Evolutionary conservation across 2,329 filamentous ascomycete species (phyloP).

Genomic region (Teratosphaeria zuluensis): DNA sequence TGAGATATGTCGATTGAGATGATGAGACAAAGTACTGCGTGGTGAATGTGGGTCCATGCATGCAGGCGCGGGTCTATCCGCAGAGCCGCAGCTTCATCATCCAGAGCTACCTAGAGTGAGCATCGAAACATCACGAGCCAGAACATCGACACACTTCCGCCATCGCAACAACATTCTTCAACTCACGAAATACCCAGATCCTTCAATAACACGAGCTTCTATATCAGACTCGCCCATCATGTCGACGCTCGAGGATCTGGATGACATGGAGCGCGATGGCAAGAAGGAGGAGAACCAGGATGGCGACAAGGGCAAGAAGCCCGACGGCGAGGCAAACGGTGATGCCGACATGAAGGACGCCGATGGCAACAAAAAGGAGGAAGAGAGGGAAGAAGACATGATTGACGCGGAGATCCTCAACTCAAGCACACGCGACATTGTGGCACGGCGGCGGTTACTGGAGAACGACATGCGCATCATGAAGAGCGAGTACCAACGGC

Average conservation of each 20-base stretch:
- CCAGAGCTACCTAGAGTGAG: neutral
- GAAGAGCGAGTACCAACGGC: slow-evolving; percentile 89
- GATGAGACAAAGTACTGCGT: no score
- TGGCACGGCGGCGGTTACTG: slow-evolving; percentile 78
- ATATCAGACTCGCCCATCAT: slow-evolving; percentile 40
- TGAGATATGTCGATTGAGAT: no score
- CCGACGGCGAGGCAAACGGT: slow-evolving; percentile 39
- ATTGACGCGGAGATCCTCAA: slow-evolving; percentile 89
- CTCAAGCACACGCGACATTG: slow-evolving; percentile 88
- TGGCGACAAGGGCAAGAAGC: slow-evolving; percentile 46
- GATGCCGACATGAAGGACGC: slow-evolving; percentile 91
- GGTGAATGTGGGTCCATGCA: no score
- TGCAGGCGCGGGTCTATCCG: neutral
- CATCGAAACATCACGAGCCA: neutral
- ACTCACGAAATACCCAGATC: no score
- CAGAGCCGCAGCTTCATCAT: neutral
- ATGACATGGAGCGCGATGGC: slow-evolving; percentile 73
- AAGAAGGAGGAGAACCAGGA: slow-evolving; percentile 52
- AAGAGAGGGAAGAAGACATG: slow-evolving; percentile 56
- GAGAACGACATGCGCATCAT: slow-evolving; percentile 98
- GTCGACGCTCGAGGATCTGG: slow-evolving; percentile 87
- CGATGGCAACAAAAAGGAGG: slow-evolving; percentile 46
- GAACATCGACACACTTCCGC: neutral
- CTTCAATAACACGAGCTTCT: neutral
- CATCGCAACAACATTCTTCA: neutral